Conservation (phyloP, 768 basidiomycete species). For the Xerocomellus intermedius region DNA sequence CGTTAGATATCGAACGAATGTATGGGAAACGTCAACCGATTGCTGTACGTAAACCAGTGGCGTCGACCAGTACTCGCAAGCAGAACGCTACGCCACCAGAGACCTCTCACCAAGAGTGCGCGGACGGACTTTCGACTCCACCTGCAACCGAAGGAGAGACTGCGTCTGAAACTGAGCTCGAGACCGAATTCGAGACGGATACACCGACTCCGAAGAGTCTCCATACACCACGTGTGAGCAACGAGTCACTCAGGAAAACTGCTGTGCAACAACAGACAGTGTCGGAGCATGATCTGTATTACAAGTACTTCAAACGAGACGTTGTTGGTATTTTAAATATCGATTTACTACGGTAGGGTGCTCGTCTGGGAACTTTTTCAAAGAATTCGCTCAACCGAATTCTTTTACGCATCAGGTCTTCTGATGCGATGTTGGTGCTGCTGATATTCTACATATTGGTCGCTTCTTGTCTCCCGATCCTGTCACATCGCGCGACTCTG, state of each 20-base stretch:
- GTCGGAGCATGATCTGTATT: constrained; percentile 87
- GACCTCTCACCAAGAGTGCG: constrained; percentile 21
- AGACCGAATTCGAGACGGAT: constrained; percentile 60
- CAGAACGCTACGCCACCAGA: constrained; percentile 11
- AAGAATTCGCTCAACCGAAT: constrained; percentile 23
- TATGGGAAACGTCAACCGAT: constrained; percentile 93
- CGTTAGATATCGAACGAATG: constrained; percentile 83
- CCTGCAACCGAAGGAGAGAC: constrained; percentile 70
- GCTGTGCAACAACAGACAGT: constrained; percentile 18
- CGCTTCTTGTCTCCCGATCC: constrained; percentile 55
- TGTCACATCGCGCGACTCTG: constrained; percentile 51
- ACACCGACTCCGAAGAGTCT: constrained; percentile 4
- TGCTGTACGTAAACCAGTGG: constrained; percentile 74
- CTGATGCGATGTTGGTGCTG: constrained; percentile 79
- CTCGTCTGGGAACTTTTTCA: not conserved
- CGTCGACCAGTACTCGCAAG: constrained; percentile 23
- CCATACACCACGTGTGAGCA: not conserved
- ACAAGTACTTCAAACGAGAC: constrained; percentile 90
- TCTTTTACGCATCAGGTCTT: constrained; percentile 51
- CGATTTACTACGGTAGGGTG: constrained; percentile 76
- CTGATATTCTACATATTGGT: constrained; percentile 66
- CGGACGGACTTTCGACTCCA: constrained; percentile 50
- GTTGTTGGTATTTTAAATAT: constrained; percentile 76
- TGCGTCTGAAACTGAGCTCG: constrained; percentile 67
- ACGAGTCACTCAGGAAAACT: constrained; percentile 3